phyloP scores from a whole-genome alignment of 352 stramenopile genomes.

The Pythium monospermum region DNA sequence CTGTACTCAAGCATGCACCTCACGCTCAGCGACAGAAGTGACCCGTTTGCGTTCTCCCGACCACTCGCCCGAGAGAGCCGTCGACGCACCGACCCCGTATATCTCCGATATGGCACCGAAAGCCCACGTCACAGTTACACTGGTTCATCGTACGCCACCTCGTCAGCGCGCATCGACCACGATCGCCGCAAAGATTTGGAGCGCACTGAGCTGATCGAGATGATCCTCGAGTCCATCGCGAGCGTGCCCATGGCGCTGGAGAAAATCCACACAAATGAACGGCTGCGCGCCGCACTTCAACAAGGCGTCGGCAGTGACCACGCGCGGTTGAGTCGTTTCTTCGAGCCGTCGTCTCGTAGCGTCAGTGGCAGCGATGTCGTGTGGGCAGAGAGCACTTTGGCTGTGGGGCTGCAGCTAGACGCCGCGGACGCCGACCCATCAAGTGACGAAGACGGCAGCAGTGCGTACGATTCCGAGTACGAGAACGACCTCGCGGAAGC shows the following conservation, averaged over 20 bases:
- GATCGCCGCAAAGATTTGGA: slow-evolving; percentile 54
- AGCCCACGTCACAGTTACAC: neutral
- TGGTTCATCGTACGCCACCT: neutral
- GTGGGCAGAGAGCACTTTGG: neutral
- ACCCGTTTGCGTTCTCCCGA: slow-evolving; percentile 4
- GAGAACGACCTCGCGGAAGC: slow-evolving; percentile 66
- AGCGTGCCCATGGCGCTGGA: slow-evolving; percentile 68
- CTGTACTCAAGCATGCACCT: slow-evolving; percentile 10
- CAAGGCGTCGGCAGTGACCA: slow-evolving; percentile 56
- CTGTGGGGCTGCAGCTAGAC: too few relatives aligned
- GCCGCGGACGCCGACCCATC: neutral
- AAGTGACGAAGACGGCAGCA: slow-evolving; percentile 27
- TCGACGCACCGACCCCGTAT: slow-evolving; percentile 8
- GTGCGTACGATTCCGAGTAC: slow-evolving; percentile 57
- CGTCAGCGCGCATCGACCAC: slow-evolving; percentile 19
- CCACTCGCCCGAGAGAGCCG: slow-evolving; percentile 4
- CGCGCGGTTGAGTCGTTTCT: slow-evolving; percentile 42
- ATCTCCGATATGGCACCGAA: neutral
- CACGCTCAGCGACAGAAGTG: slow-evolving; percentile 5
- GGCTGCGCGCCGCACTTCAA: slow-evolving; percentile 47
- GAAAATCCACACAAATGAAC: slow-evolving; percentile 63
- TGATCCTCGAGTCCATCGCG: slow-evolving; percentile 73
- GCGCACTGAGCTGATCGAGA: slow-evolving; percentile 56
- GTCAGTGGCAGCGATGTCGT: slow-evolving; percentile 5
- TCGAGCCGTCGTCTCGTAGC: slow-evolving; percentile 8